phyloP scores from a whole-genome alignment of 1,139 yeast species.

The Tardiomyces digboiensis region DNA sequence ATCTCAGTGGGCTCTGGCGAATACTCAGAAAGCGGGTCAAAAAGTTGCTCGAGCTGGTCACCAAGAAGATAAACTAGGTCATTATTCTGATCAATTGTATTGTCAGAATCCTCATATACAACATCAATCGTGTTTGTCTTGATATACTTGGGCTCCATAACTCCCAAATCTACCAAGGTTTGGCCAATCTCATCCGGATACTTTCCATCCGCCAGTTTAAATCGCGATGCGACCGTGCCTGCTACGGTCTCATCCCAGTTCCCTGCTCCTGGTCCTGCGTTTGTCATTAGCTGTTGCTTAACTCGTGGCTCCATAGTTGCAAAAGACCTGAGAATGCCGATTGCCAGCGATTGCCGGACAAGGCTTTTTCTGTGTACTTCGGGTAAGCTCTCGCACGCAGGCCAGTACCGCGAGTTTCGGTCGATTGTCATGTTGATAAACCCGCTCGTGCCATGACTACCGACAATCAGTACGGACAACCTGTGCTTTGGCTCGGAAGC shows the following conservation, averaged over 20 bases:
- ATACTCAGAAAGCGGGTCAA: constrained; percentile 84
- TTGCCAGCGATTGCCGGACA: constrained; percentile 69
- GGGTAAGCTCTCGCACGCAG: constrained; percentile 65
- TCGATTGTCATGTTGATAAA: constrained; percentile 54
- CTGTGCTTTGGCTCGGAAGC: constrained; percentile 10
- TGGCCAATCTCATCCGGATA: constrained; percentile 51
- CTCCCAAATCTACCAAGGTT: constrained; percentile 43
- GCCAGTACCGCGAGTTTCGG: constrained; percentile 58
- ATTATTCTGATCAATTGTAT: constrained; percentile 56
- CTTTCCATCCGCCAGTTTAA: constrained; percentile 41
- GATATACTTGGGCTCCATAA: constrained; percentile 45
- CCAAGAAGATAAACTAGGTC: constrained; percentile 68
- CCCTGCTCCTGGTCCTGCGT: constrained; percentile 7
- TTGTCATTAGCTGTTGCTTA: constrained; percentile 6
- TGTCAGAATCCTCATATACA: constrained; percentile 48
- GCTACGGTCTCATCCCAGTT: constrained; percentile 69
- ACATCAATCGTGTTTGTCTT: constrained; percentile 60
- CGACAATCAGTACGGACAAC: constrained; percentile 54
- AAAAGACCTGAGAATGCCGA: constrained; percentile 59
- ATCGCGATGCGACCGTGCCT: constrained; percentile 57
- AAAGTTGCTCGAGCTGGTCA: constrained; percentile 75
- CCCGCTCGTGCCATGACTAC: constrained; percentile 60
- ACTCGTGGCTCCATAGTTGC: constrained; percentile 38
- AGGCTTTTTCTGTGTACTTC: constrained; percentile 42
- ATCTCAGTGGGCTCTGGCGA: constrained; percentile 81